Evolutionary conservation across 2,329 filamentous ascomycete species (phyloP), one percentile per base, ranked within the genome.

Genomic region (Catunica adiposa): DNA sequence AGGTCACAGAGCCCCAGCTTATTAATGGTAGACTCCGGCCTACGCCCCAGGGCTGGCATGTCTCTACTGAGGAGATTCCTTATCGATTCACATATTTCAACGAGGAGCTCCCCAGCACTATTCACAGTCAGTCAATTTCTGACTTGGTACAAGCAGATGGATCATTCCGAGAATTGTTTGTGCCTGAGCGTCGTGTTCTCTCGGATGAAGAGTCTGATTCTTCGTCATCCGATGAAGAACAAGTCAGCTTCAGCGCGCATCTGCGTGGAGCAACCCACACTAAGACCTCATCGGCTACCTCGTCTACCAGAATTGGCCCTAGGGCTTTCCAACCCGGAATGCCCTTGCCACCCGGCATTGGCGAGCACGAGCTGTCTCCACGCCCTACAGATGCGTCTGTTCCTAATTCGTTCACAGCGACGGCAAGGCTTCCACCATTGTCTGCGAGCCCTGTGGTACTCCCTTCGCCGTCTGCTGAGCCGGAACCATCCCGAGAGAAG

Each of bases 51-150:
- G 78, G 79, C 14, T 98, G 90, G 90, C 90, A 88, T 66, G 79
- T 84, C 40, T 82, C 86, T 54, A 86, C 92, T 60, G 89, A 95
- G 59, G 90, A 96, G 61, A 81, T 84, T 0, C 92, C 92, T 0
- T 97, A 94, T 66, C 80, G 92, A 25, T 98, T 96, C 67, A 97
- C 92, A 0, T 98, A 98, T 68, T 98, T 98, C 75, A 97, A 97
- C 67, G 92, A 97, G 66, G 88, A 95, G 60, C 88, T 97, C 56
- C 84, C 88, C 63, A 94, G 86, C 67, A 98, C 92, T 0, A 94
- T 98, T 59, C 92, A 98, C 68, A 92, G 89, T 59, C 87, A 94
- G 67, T 92, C 85, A 0, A 95, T 98, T 57, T 94, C 89, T 1
- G 92, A 96, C 66, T 76, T 98, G 20, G 78, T 94, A 7, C 89